phyloP scores from a whole-genome alignment of 768 basidiomycete species.

The Phaffia australis region DNA sequence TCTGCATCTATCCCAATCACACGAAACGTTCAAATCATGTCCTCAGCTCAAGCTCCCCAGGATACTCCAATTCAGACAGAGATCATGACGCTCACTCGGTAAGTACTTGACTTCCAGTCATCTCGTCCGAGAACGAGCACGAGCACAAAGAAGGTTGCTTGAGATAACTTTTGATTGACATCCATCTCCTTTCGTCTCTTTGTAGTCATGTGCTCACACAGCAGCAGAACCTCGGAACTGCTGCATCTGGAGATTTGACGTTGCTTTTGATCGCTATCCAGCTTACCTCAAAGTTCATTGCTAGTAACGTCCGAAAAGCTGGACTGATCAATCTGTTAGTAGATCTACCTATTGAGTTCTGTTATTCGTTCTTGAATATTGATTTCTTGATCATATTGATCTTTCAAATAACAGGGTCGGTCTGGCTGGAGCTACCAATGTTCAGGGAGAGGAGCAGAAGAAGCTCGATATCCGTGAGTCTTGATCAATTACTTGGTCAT shows the following conservation, averaged over 20 bases:
- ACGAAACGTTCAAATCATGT: slow-evolving; percentile 14
- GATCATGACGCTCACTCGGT: slow-evolving; percentile 88
- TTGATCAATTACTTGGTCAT: no score
- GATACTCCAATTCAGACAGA: slow-evolving; percentile 64
- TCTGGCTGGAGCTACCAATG: slow-evolving; percentile 88
- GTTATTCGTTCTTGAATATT: neutral
- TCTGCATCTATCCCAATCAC: no score
- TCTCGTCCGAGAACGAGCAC: neutral
- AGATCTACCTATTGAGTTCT: neutral
- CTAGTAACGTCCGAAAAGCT: slow-evolving; percentile 93
- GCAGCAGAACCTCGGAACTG: slow-evolving; percentile 66
- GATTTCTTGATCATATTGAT: no score
- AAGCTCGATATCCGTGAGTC: slow-evolving; percentile 68
- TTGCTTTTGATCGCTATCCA: slow-evolving; percentile 91
- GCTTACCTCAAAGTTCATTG: slow-evolving; percentile 89
- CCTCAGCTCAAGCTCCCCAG: slow-evolving; percentile 41
- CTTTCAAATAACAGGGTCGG: slow-evolving; percentile 56
- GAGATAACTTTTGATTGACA: neutral
- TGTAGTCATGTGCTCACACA: slow-evolving; percentile 74
- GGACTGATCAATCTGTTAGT: slow-evolving; percentile 91
- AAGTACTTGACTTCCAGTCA: slow-evolving; percentile 28
- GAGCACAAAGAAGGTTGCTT: neutral
- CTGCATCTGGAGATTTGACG: slow-evolving; percentile 87
- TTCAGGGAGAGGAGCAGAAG: slow-evolving; percentile 98
- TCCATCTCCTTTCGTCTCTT: slow-evolving; percentile 7